These are phyloP conservation scores for Hypomyces rosellus DNA, from an alignment of 2,329 filamentous ascomycete species.

Conservation along the genomic window DNA sequence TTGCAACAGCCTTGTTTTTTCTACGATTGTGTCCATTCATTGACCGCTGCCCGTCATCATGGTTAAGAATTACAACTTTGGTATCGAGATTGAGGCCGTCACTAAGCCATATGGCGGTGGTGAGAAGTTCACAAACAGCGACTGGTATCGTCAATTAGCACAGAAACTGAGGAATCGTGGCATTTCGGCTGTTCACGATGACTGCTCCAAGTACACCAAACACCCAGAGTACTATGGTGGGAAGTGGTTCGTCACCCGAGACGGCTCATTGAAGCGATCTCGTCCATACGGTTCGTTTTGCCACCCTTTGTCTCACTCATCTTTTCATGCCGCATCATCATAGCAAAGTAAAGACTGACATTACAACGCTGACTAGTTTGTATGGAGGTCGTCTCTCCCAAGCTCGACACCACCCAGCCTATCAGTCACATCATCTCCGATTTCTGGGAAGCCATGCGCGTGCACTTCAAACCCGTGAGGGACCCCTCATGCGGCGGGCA, in stretches of 20 bases:
- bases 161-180: slow-evolving; percentile 33
- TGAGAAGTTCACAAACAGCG: slow-evolving; percentile 31
- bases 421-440: slow-evolving; percentile 28
- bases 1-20: slow-evolving; percentile 2
- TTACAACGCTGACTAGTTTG: slow-evolving; percentile 22
- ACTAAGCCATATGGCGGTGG: slow-evolving; percentile 31
- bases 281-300: slow-evolving; percentile 27
- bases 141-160: slow-evolving; percentile 35
- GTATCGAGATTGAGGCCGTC: slow-evolving; percentile 34
- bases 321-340: background rate
- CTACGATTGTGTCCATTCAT: background rate
- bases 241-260: slow-evolving; percentile 36
- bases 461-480: slow-evolving; percentile 32
- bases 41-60: slow-evolving; percentile 14
- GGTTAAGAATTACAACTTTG: slow-evolving; percentile 34
- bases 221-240: slow-evolving; percentile 36
- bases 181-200: slow-evolving; percentile 31
- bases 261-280: slow-evolving; percentile 33
- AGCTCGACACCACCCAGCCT: slow-evolving; percentile 28
- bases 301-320: background rate
- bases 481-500: slow-evolving; percentile 33
- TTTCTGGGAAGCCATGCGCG: slow-evolving; percentile 37
- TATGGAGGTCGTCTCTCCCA: slow-evolving; percentile 36
- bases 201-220: slow-evolving; percentile 33
- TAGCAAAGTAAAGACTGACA: slow-evolving; percentile 5